A percentile compares a stretch with the other conserved stretches of the same genome.
phyloP scores from a whole-genome alignment of 2,329 filamentous ascomycete genomes.

The Arthrobotrys megalospora region DNA sequence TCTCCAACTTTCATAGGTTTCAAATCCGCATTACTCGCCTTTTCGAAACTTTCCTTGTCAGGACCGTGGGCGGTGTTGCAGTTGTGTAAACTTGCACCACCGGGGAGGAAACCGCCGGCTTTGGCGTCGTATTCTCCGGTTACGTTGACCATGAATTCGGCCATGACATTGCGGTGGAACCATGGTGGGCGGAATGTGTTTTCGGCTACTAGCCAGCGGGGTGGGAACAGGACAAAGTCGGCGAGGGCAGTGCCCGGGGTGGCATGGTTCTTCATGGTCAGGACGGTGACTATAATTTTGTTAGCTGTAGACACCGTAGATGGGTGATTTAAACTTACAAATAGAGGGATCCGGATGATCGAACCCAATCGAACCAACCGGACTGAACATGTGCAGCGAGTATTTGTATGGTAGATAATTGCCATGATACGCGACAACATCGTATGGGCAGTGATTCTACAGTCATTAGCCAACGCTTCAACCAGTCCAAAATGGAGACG shows the following conservation, averaged over 20 bases:
- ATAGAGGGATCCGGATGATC: conserved; percentile 86
- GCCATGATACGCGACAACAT: conserved; percentile 85
- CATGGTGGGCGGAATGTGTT: conserved; percentile 75
- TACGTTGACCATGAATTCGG: conserved; percentile 78
- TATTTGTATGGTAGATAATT: conserved; percentile 87
- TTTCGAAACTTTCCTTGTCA: conserved; percentile 73
- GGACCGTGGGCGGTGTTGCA: conserved; percentile 80
- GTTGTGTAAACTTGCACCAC: conserved; percentile 77
- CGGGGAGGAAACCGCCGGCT: conserved; percentile 74
- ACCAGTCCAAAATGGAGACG: background rate
- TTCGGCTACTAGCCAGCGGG: conserved; percentile 76
- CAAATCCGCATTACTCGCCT: conserved; percentile 72
- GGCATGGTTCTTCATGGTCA: conserved; percentile 73
- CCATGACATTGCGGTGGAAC: conserved; percentile 78
- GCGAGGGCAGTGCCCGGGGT: conserved; percentile 75
- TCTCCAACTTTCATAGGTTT: conserved; percentile 74
- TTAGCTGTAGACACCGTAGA: background rate
- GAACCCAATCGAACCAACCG: conserved; percentile 79
- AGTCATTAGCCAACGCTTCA: background rate
- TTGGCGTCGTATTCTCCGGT: conserved; percentile 75
- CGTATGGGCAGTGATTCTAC: conserved; percentile 81
- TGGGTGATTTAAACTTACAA: conserved; percentile 66
- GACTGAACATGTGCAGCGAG: conserved; percentile 82
- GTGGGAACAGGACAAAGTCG: conserved; percentile 77
- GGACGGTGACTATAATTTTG: conserved; percentile 71